phyloP scores from a whole-genome alignment of 2,329 filamentous ascomycete genomes.

The Immersiporthe knoxdaviesiana region DNA sequence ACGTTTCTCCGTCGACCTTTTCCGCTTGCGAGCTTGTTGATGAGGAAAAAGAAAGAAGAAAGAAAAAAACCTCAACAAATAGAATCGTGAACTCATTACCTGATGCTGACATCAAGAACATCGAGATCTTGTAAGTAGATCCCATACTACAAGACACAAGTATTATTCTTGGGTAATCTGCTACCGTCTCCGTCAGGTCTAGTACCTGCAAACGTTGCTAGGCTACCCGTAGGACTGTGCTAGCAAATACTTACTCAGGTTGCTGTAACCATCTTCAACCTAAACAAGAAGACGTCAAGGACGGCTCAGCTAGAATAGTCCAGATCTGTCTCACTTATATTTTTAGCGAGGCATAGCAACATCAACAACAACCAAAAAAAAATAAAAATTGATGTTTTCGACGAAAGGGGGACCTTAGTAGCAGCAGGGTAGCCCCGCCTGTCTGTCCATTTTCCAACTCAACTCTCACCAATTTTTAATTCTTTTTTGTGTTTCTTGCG shows the following conservation, averaged over 20 bases:
- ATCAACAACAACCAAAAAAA: too few relatives aligned
- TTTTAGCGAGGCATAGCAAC: not conserved
- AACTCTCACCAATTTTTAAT: not conserved
- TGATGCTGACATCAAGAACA: not conserved
- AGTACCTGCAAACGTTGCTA: slow-evolving; percentile 5
- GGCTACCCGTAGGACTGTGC: not conserved
- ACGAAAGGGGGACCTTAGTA: not conserved
- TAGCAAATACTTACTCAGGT: not conserved
- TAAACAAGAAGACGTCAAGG: not conserved
- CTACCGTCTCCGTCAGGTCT: not conserved
- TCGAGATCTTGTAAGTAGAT: not conserved
- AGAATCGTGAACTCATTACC: not conserved
- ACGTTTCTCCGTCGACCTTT: slow-evolving; percentile 17
- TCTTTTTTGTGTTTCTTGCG: not conserved
- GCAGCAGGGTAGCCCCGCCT: not conserved
- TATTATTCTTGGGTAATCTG: not conserved
- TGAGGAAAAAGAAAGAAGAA: too few relatives aligned
- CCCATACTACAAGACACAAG: not conserved
- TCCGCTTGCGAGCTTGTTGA: not conserved
- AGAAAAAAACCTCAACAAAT: not conserved
- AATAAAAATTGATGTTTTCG: not conserved
- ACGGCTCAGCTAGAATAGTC: not conserved
- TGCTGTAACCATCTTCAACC: not conserved
- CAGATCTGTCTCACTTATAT: not conserved
- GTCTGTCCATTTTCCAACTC: not conserved